Conservation (phyloP, 768 basidiomycete genomes). For the Tricholoma flavovirens region DNA sequence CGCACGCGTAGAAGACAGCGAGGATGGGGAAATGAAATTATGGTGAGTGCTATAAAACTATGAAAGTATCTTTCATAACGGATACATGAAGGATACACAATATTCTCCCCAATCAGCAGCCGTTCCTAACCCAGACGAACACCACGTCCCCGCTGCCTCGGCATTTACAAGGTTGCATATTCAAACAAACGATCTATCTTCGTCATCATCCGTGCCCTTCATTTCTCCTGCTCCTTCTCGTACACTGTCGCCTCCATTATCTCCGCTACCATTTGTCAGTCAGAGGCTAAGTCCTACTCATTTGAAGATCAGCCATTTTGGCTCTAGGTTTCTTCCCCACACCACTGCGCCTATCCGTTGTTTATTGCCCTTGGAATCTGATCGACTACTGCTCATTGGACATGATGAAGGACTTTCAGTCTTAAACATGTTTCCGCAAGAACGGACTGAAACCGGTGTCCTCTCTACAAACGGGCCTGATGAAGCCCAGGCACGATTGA, state of each 20-base stretch:
- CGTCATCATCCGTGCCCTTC: slow-evolving; percentile 20
- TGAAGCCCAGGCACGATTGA: slow-evolving; percentile 58
- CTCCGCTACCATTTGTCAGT: slow-evolving; percentile 39
- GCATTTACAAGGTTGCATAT: slow-evolving; percentile 26
- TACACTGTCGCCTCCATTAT: slow-evolving; percentile 26
- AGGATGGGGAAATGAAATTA: slow-evolving; percentile 61
- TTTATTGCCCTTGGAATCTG: slow-evolving; percentile 61
- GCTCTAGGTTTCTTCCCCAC: slow-evolving; percentile 82
- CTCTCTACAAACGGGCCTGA: slow-evolving; percentile 54
- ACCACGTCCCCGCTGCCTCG: not conserved
- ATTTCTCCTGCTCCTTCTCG: slow-evolving; percentile 19
- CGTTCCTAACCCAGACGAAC: not conserved
- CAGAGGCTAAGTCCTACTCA: slow-evolving; percentile 56
- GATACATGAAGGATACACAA: slow-evolving; percentile 1
- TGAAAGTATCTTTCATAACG: not conserved
- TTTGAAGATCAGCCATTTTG: slow-evolving; percentile 69
- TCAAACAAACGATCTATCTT: slow-evolving; percentile 36
- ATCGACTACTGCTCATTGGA: slow-evolving; percentile 68
- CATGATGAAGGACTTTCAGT: slow-evolving; percentile 79
- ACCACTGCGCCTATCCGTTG: slow-evolving; percentile 69
- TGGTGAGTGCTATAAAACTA: slow-evolving; percentile 13
- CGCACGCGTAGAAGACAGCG: slow-evolving; percentile 49
- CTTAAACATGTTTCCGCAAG: slow-evolving; percentile 75
- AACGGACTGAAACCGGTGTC: slow-evolving; percentile 51
- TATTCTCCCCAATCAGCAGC: not conserved